Evolutionary conservation across 352 stramenopile species (phyloP).

Genomic region (Globisporangium parvum): DNA sequence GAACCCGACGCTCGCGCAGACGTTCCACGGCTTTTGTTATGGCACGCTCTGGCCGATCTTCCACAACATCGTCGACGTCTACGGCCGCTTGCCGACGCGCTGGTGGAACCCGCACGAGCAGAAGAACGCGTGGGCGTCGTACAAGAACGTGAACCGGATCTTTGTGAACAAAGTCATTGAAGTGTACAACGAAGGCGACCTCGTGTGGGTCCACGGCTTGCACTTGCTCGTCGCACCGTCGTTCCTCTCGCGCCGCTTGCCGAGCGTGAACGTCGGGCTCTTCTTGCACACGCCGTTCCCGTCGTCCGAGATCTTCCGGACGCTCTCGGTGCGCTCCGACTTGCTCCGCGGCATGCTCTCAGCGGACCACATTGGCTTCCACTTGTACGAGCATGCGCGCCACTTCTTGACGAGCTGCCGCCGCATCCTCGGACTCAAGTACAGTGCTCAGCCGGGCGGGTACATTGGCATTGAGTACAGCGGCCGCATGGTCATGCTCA

Average conservation of each 20-base stretch:
- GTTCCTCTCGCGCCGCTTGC: slow-evolving; percentile 92
- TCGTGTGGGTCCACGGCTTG: slow-evolving; percentile 97
- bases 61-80: slow-evolving; percentile 98
- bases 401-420: slow-evolving; percentile 97
- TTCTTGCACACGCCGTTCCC: slow-evolving; percentile 99
- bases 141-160: slow-evolving; percentile 96
- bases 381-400: slow-evolving; percentile 97
- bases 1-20: slow-evolving; percentile 72
- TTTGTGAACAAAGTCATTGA: slow-evolving; percentile 94
- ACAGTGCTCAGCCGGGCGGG: slow-evolving; percentile 87
- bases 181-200: slow-evolving; percentile 88
- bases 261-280: slow-evolving; percentile 93
- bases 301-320: slow-evolving; percentile 98
- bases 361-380: slow-evolving; percentile 97
- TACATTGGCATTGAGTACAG: slow-evolving; percentile 96
- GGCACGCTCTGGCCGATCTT: slow-evolving; percentile 97
- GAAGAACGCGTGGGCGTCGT: slow-evolving; percentile 89
- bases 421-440: slow-evolving; percentile 82
- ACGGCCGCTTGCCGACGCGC: slow-evolving; percentile 71
- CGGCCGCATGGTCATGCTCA: slow-evolving; percentile 95
- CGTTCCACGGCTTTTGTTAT: slow-evolving; percentile 95
- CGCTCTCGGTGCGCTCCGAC: slow-evolving; percentile 94
- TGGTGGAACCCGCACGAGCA: slow-evolving; percentile 84
- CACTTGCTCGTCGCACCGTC: slow-evolving; percentile 97
- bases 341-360: slow-evolving; percentile 95